Evolutionary conservation across 2,329 filamentous ascomycete genomes (phyloP), one percentile per base, ranked within the genome.

Genomic region (Ceratocystis variospora): DNA sequence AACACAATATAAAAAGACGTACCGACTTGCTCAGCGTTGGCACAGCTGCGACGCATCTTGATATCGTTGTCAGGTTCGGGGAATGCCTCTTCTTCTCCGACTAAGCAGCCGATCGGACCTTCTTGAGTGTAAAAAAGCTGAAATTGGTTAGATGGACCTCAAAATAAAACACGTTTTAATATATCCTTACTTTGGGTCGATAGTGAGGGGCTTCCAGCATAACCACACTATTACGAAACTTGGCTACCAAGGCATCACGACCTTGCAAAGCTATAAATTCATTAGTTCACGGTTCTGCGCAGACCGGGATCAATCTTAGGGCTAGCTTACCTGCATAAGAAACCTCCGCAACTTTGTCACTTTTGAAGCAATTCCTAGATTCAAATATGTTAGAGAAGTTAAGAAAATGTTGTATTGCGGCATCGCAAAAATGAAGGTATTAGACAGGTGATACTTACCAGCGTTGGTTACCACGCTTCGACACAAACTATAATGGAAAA

Each of bases 191-290:
- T 80, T 95, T 95, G 0, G 94, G 94, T 0, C 90, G 86, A 72
- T 90, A 96, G 64, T 87, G 85, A 0, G 84, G 80, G 10, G 86
- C 83, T 76, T 97, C 92, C 0, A 93, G 80, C 90, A 97, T 96
- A 37, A 99, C 91, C 0, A 90, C 93, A 48, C 90, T 96, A 77
- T 99, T 99, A 45, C 94, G 87, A 73, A 99, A 99, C 73, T 97
- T 96, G 74, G 95, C 89, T 5, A 96, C 84, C 0, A 97, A 80
- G 69, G 90, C 93, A 72, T 96, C 91, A 69, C 88, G 87, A 59
- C 94, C 94, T 78, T 99, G 94, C 68, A 96, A 93, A 12, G 92
- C 88, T 91, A 67, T 53, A 62, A 22, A 12, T 8, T 65, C 19
- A n/a, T 72, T 22, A 71, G 68, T 53, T 12, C 0, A 6, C 3